A percentile compares a stretch with the other conserved stretches of the same genome.
Evolutionary conservation across 2,329 filamentous ascomycete species (phyloP).

Genomic region (Drechslerella coelobrocha): DNA sequence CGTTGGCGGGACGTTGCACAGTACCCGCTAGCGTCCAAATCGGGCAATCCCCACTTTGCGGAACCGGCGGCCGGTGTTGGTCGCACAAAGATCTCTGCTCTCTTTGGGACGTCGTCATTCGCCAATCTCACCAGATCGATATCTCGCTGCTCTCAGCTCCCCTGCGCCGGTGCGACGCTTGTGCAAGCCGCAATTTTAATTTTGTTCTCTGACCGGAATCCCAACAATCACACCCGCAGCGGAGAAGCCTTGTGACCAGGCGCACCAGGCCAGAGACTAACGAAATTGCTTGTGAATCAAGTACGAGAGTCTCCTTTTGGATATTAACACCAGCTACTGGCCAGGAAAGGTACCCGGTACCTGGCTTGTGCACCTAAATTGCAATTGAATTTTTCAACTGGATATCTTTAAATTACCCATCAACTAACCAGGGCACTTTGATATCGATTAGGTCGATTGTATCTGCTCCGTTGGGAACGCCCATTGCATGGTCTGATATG

Average conservation of each 20-base stretch:
- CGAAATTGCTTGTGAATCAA: background rate
- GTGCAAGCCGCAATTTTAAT: background rate
- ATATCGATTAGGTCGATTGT: too few species aligned
- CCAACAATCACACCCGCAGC: constrained; percentile 2
- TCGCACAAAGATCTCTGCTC: background rate
- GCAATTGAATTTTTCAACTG: background rate
- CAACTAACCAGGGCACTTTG: too few species aligned
- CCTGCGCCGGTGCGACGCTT: background rate
- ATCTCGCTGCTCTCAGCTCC: background rate
- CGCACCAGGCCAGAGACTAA: background rate
- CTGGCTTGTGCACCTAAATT: background rate
- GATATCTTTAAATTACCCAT: too few species aligned
- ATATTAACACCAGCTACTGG: too few species aligned
- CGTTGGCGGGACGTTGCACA: background rate
- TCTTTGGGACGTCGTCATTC: background rate
- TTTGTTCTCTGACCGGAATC: background rate
- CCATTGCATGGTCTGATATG: too few species aligned
- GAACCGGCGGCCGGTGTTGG: background rate
- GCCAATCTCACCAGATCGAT: background rate
- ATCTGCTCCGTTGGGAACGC: too few species aligned
- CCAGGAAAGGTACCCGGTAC: too few species aligned
- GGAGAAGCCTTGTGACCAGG: background rate
- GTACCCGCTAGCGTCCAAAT: background rate
- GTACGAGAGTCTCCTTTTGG: too few species aligned
- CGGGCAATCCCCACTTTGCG: constrained; percentile 6